Evolutionary conservation across 1,284 basidiomycete species (phyloP), one percentile per base, ranked within the genome.

Genomic region (Cutaneotrichosporon dermatis): DNA sequence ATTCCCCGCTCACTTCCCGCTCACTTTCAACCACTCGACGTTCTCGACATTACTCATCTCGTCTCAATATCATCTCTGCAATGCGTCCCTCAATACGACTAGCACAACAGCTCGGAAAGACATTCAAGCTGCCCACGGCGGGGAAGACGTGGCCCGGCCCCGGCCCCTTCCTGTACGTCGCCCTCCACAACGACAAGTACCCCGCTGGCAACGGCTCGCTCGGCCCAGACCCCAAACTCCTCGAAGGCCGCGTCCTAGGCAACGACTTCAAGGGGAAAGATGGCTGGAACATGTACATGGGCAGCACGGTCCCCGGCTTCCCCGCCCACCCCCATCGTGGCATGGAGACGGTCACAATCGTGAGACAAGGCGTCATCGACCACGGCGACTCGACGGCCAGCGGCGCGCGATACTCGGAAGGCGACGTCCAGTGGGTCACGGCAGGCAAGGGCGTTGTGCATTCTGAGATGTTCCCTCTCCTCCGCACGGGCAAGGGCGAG

Each of bases 341-440:
- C 6, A 57, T 57, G 54, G 62, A 63, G 51, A 63, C 62, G 1
- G 37, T 62, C 10, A 54, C 58, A 3, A 51, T 59, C 12, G 59
- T 60, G 13, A 46, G 51, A 10, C 8, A 53, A 4, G 60, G 60
- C 39, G 15, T 33, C 6, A 45, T 60, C 15, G 62, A 64, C 43
- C 62, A 64, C 43, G 62, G 57, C 34, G 62, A 64, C 57, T 57
- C 54, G 16, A 58, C 59, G 4, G 54, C 54, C n/a, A 50, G 57
- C 0, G 62, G 62, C 9, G 62, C 62, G 12, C 56, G 62, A 5
- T 64, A 61, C 48, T 51, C 57, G 2, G 35, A 43, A 16, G 62
- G 62, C 34, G 62, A 64, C 59, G 59, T 64, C 39, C 62, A 64
- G 54, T 64, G 62, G 62, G 62, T 64, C 9, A 64, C 62, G 25